These are phyloP conservation scores for Hypoxylon lenormandii DNA, from an alignment of 495 filamentous ascomycete species.

Conservation along the genomic window DNA sequence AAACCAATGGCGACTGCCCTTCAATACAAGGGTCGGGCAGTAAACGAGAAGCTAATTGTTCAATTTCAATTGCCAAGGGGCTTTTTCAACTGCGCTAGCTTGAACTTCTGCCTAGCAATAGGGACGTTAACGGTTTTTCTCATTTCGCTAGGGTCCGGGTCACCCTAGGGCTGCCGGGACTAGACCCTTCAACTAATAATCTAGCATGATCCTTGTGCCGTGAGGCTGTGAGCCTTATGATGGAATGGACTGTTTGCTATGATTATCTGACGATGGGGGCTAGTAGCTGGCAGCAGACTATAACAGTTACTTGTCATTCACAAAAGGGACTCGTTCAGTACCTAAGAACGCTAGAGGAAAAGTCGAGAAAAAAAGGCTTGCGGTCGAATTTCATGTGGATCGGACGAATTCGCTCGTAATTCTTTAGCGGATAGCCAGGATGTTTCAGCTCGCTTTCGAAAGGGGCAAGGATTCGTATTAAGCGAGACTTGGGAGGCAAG, in stretches of 20 bases:
- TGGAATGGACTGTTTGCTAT: not conserved
- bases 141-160: not conserved
- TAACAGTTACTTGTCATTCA: too few species aligned
- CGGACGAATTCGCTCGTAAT: not conserved
- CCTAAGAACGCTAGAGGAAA: too few species aligned
- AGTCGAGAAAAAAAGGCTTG: not conserved
- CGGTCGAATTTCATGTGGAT: not conserved
- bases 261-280: not conserved
- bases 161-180: not conserved
- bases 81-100: conserved; percentile 1
- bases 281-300: too few species aligned
- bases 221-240: not conserved
- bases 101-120: conserved; percentile 1
- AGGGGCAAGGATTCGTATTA: not conserved
- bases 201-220: not conserved
- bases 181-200: not conserved
- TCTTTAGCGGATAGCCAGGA: not conserved
- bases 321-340: too few species aligned
- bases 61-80: conserved; percentile 1
- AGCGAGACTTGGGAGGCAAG: conserved; percentile 3
- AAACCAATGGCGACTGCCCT: conserved; percentile 16
- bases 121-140: conserved; percentile 2
- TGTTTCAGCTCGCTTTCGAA: conserved; percentile 8
- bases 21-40: conserved; percentile 9
- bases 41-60: conserved; percentile 11